Base-by-base conservation (phyloP, 163 green algal genomes). In the Scenedesmus sp. region DNA sequence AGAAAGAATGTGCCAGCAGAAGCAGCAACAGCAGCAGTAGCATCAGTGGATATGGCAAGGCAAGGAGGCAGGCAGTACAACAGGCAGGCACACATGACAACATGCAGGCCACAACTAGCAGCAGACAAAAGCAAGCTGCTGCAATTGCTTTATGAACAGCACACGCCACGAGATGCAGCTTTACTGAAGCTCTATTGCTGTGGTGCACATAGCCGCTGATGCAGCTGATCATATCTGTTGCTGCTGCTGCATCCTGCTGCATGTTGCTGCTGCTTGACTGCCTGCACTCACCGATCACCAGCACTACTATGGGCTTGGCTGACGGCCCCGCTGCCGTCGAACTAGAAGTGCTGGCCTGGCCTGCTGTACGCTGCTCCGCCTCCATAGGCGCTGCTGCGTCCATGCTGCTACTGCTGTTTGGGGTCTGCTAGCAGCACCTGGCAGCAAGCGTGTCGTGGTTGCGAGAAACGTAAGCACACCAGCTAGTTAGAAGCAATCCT, bases 261-360 rank as follows among this genome's bases (percentile, higher is more conserved):
- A 56, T 67, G 54, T 10, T 18, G 82, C 82, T 64, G 55, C 54
- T 56, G 76, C 12, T 15, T 59, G 82, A 54, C 55, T 3, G 15
- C 55, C 46, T 18, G n/a, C 2, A 16, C 84, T 85, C 57, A 94
- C 92, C 92, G 46, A 97, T 95, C 18, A 96, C 92, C 9, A 97
- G 95, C 20, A 96, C 86, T 13, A 97, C 95, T 9, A 92, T 90
- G 10, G 93, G 94, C 82, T 95, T 95, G 77, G 54, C 60, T 18
- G 46, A 5, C 2, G 10, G 16, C 8, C 15, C 5, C 15, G n/a
- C 46, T 67, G 52, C 34, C 82, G 60, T 34, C 82, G 84, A 4
- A 86, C 13, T 82, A 55, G 82, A 84, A 23, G 54, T 86, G 89
- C 82, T 92, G 62, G 66, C 74, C 52, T 88, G 79, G 52, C 88